A percentile compares a stretch with the other conserved stretches of the same genome.
Conservation (phyloP, 2,329 filamentous ascomycete genomes). For the Exophiala sideris region DNA sequence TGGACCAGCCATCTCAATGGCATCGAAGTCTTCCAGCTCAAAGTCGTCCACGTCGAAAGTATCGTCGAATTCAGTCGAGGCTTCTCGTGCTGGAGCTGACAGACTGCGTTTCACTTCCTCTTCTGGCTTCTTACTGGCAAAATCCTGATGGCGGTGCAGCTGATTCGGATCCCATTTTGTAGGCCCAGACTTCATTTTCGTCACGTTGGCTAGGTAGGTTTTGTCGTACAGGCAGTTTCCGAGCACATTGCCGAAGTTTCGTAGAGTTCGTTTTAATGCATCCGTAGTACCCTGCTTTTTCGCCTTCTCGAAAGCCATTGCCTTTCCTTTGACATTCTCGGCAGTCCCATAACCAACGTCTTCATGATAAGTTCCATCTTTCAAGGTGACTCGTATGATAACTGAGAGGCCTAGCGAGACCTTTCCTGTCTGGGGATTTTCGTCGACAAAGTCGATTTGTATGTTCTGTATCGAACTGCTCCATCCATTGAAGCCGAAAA, state of each 20-base stretch:
- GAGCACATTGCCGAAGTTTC: slow-evolving; percentile 91
- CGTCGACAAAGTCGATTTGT: slow-evolving; percentile 90
- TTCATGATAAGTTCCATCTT: slow-evolving; percentile 95
- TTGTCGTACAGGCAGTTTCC: slow-evolving; percentile 99
- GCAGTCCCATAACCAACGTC: slow-evolving; percentile 96
- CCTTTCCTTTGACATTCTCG: slow-evolving; percentile 93
- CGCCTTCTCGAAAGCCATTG: slow-evolving; percentile 93
- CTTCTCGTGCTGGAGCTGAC: slow-evolving; percentile 4
- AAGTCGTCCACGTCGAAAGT: slow-evolving; percentile 54
- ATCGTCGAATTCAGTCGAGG: slow-evolving; percentile 31
- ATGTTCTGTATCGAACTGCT: slow-evolving; percentile 93
- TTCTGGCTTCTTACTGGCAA: slow-evolving; percentile 59
- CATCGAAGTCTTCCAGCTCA: slow-evolving; percentile 73
- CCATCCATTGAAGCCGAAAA: slow-evolving; percentile 98
- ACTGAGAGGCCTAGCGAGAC: slow-evolving; percentile 85
- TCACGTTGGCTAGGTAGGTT: slow-evolving; percentile 84
- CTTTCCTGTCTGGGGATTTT: slow-evolving; percentile 71
- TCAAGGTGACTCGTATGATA: slow-evolving; percentile 82
- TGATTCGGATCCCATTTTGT: slow-evolving; percentile 74
- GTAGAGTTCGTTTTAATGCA: slow-evolving; percentile 80
- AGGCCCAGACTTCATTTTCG: slow-evolving; percentile 77
- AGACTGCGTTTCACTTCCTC: slow-evolving; percentile 34
- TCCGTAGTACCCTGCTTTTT: slow-evolving; percentile 98
- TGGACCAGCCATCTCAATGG: slow-evolving; percentile 66
- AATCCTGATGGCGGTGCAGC: slow-evolving; percentile 78